These are phyloP conservation scores for Sordaria brevicollis DNA, from an alignment of 495 filamentous ascomycete species.

Conservation along the genomic window DNA sequence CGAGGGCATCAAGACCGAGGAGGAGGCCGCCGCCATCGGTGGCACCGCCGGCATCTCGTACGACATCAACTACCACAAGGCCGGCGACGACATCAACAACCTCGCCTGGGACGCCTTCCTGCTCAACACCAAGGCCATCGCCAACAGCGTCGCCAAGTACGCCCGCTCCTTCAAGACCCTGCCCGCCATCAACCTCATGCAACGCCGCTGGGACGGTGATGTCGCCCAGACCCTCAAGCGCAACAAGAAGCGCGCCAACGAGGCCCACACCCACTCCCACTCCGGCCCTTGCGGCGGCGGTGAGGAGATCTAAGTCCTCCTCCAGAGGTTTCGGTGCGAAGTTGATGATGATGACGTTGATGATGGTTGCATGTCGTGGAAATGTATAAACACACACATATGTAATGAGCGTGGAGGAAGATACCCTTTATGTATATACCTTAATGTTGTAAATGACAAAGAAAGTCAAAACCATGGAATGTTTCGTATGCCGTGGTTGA, in stretches of 20 bases:
- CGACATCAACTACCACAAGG: slow-evolving; percentile 55
- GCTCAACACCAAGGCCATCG: slow-evolving; percentile 50
- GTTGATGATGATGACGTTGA: background rate
- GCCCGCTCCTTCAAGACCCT: slow-evolving; percentile 34
- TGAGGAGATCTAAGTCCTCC: background rate
- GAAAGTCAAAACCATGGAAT: background rate
- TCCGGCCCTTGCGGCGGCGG: slow-evolving; percentile 11
- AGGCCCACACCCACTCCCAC: background rate
- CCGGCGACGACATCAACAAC: slow-evolving; percentile 49
- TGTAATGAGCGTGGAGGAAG: background rate
- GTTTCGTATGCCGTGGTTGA: background rate
- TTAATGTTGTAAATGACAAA: background rate
- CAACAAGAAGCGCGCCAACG: background rate
- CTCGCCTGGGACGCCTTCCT: slow-evolving; percentile 49
- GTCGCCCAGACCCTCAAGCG: slow-evolving; percentile 4
- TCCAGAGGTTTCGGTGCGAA: background rate
- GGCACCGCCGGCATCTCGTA: slow-evolving; percentile 48
- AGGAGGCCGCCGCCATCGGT: slow-evolving; percentile 47
- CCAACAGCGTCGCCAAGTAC: slow-evolving; percentile 54
- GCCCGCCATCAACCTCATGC: slow-evolving; percentile 6
- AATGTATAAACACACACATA: background rate
- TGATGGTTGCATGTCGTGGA: background rate
- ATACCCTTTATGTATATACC: background rate
- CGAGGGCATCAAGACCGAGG: slow-evolving; percentile 52
- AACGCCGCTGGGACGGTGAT: slow-evolving; percentile 9